Evolutionary conservation across 2,329 filamentous ascomycete species (phyloP), one percentile per base, ranked within the genome.

Genomic region (Penicillium hordei): DNA sequence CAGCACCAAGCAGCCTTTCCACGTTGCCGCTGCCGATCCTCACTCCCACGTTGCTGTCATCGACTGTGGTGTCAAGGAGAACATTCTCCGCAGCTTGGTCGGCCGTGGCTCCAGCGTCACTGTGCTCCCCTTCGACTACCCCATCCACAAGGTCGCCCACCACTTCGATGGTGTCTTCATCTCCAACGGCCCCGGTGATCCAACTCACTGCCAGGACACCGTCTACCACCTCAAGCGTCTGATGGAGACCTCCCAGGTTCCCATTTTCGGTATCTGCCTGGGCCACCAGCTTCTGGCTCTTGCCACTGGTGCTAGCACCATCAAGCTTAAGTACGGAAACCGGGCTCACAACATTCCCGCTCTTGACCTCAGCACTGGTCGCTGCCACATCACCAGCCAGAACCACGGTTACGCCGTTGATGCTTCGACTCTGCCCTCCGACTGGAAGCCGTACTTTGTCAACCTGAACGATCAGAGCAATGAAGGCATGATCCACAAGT

Each of bases 251-350:
- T 96, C 91, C 48, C 88, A 92, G 68, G 85, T 96, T 34, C 94
- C 94, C 58, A 88, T 99, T 78, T 95, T 99, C 87, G 94, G 94
- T 69, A 97, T 99, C 73, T 99, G 94, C 76, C 86, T 99, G 65
- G 94, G 94, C 64, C 94, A 99, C 79, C 94, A 99, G 83, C 87
- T 99, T 52, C 83, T 99, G 58, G 93, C 93, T 64, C 85, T 97
- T 67, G 92, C 94, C 48, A 84, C 89, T 59, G 94, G 94, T 63
- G 94, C 91, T 54, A 84, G 86, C 69, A 97, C 94, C 61, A 89
- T 95, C 80, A 97, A 97, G 86, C 86, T 99, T 78, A 97, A 97
- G 86, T 99, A 97, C 77, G 94, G 94, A 72, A 99, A 99, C 85
- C 90, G 94, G 68, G 94, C 93, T 19, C 94, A 97, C 83, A 99